phyloP scores from a whole-genome alignment of 257 asterid genomes.

The Eustoma russellianum region DNA sequence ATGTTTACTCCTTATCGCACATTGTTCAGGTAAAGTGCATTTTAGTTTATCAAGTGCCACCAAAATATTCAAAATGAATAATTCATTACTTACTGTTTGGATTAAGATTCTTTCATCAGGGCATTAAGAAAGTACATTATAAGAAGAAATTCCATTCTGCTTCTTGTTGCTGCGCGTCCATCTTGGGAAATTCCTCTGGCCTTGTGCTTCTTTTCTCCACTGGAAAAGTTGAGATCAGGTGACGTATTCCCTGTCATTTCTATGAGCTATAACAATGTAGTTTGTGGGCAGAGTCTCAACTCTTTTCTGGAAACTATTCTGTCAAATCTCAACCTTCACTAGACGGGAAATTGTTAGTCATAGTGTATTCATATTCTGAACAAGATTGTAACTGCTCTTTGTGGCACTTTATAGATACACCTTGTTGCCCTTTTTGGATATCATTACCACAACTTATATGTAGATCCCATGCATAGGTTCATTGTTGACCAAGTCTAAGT shows the following conservation, averaged over 20 bases:
- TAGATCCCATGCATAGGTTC: too few relatives aligned
- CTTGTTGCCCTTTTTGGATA: too few relatives aligned
- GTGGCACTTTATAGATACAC: too few relatives aligned
- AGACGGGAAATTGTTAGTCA: too few relatives aligned
- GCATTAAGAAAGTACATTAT: conserved; percentile 69
- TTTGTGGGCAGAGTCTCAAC: too few relatives aligned
- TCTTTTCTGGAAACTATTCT: too few relatives aligned
- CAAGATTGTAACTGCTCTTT: too few relatives aligned
- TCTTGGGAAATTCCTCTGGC: conserved; percentile 54
- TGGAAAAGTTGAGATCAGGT: conserved; percentile 90
- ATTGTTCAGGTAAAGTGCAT: conserved; percentile 51
- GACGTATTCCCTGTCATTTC: conserved; percentile 5
- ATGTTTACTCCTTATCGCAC: conserved; percentile 66
- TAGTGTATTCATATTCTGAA: too few relatives aligned
- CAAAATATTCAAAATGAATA: neutral
- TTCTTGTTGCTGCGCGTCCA: conserved; percentile 76
- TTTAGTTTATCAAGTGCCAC: conserved; percentile 5
- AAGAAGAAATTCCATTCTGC: conserved; percentile 72
- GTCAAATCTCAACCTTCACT: too few relatives aligned
- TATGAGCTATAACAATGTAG: neutral
- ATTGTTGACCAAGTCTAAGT: too few relatives aligned
- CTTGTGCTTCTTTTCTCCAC: conserved; percentile 61
- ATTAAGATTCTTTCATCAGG: conserved; percentile 29
- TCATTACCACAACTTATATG: too few relatives aligned
- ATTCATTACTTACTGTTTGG: conserved; percentile 9